A percentile compares a stretch with the other conserved stretches of the same genome.
phyloP scores from a whole-genome alignment of 306 rosid genomes.

The Lathyrus oleraceus region DNA sequence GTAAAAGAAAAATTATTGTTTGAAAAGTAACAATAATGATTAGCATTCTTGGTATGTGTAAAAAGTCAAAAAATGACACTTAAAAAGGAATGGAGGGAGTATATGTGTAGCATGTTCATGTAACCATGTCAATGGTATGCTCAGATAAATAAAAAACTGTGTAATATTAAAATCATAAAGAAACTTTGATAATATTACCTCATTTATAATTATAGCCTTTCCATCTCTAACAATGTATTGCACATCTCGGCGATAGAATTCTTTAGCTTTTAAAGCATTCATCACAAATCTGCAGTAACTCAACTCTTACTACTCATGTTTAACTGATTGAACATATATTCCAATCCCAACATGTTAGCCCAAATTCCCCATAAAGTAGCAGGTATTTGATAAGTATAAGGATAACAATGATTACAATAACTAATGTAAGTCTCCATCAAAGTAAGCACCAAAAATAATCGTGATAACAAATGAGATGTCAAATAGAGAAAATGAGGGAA shows the following conservation, averaged over 20 bases:
- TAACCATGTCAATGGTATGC: not conserved
- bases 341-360: constrained; percentile 21
- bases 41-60: no score
- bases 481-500: constrained; percentile 11
- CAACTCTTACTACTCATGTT: constrained; percentile 26
- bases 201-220: constrained; percentile 93
- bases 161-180: constrained; percentile 27
- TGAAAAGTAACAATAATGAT: no score
- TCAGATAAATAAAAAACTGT: constrained; percentile 1
- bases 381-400: constrained; percentile 10
- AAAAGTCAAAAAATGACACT: no score
- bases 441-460: not conserved
- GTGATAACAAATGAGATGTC: constrained; percentile 21
- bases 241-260: constrained; percentile 86
- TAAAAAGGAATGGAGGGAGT: no score
- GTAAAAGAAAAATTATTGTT: no score
- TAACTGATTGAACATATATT: constrained; percentile 24
- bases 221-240: constrained; percentile 93
- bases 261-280: constrained; percentile 96
- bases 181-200: constrained; percentile 53
- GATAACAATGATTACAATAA: constrained; percentile 13
- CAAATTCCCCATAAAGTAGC: constrained; percentile 24
- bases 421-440: constrained; percentile 10
- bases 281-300: constrained; percentile 82
- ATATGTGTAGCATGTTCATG: not conserved